Conservation (phyloP, 2,329 filamentous ascomycete species). For the Ceratocystis cubensis region DNA sequence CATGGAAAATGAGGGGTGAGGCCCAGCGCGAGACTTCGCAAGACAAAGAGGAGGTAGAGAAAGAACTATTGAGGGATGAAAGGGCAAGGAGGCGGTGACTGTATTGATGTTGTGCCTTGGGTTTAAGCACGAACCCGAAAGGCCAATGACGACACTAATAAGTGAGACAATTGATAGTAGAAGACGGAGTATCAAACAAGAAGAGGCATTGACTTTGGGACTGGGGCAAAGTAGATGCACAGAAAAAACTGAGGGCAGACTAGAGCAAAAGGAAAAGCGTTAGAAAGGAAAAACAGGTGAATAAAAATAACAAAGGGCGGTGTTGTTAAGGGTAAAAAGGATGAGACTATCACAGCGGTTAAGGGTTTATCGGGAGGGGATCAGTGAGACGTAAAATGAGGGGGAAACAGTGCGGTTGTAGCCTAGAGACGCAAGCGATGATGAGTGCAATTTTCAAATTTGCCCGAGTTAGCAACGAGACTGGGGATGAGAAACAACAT, state of each 20-base stretch:
- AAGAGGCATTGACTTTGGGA: background rate
- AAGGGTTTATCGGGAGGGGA: background rate
- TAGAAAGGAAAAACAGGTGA: background rate
- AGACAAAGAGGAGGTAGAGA: background rate
- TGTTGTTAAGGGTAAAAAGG: background rate
- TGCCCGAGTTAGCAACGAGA: too few relatives aligned
- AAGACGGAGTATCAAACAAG: background rate
- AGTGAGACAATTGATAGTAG: slow-evolving; percentile 5
- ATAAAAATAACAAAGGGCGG: background rate
- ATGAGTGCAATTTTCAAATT: background rate
- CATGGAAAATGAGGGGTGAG: background rate
- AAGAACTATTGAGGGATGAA: background rate
- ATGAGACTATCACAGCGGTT: background rate
- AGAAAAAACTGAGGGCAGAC: background rate
- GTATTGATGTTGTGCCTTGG: background rate
- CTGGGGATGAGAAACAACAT: too few relatives aligned
- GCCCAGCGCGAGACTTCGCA: too few relatives aligned
- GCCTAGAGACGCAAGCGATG: background rate
- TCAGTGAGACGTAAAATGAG: slow-evolving; percentile 1
- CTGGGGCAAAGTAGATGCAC: background rate
- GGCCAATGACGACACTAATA: background rate
- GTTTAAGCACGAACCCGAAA: slow-evolving; percentile 3
- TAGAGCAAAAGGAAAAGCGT: background rate
- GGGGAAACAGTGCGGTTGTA: background rate
- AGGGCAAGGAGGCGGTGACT: slow-evolving; percentile 1